Base-by-base conservation (phyloP, 2,329 filamentous ascomycete genomes). In the Plenodomus tracheiphilus region DNA sequence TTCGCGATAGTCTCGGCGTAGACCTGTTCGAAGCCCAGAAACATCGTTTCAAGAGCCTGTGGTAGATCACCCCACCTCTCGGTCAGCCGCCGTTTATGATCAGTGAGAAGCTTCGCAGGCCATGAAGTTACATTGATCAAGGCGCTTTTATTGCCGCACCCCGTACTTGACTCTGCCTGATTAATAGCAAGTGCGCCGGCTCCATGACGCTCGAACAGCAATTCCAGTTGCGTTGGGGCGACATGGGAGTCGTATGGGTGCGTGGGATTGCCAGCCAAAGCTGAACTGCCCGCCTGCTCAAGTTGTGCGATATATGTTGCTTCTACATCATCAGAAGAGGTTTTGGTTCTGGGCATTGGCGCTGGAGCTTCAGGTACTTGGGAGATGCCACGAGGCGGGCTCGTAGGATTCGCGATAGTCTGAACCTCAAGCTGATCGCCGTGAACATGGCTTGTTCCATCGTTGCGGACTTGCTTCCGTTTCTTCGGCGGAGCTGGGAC, bases 81-180 rank as follows among this genome's bases (percentile, higher is more conserved):
- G 16, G 37, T 47, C 21, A 60, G 40, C 19, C 51, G 56, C 30
- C 37, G 44, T 45, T 59, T 65, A 39, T 64, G 54, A 34, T 57
- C 36, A 15, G 49, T 39, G 17, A 66, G 36, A 3, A 66, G 43
- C 38, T 32, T 50, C 20, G 4, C 40, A 32, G 48, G 48, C 60
- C 50, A 63, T 13, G 34, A 25, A 41, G 46, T 32, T 36, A 41
- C 39, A 17, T 48, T 48, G n/a, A 37, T 40, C 3, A 43, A 19
- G 4, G 15, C n/a, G 9, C 38, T 36, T 13, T 16, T 13, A 11
- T 17, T 13, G 2, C 34, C n/a, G n/a, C 36, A 42, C 10, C 35
- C 18, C 4, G 4, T 28, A 5, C 25, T 10, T 42, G 18, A 35
- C 2, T 36, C 8, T 21, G 4, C 18, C 19, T 22, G 38, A 13